phyloP scores from a whole-genome alignment of 192 early-diverging fungal genomes.

The Phycomyces blakesleeanus region DNA sequence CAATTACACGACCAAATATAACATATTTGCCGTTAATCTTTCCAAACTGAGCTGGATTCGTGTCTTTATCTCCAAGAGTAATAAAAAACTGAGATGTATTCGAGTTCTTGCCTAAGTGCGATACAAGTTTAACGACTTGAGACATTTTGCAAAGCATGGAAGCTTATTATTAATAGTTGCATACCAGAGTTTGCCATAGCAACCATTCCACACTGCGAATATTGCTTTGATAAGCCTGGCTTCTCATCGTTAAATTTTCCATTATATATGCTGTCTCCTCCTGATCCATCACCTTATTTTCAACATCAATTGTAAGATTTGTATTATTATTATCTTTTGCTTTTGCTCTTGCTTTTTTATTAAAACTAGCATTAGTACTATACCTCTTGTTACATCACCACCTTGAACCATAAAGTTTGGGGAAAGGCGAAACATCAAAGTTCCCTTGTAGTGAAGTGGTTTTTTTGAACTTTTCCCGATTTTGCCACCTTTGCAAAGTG shows the following conservation, averaged over 20 bases:
- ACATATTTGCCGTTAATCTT: constrained; percentile 60
- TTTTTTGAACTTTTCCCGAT: constrained; percentile 38
- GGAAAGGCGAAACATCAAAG: constrained; percentile 32
- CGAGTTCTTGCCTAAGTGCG: constrained; percentile 40
- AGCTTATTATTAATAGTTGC: too few species aligned
- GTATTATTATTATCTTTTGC: too few species aligned
- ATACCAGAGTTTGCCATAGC: constrained; percentile 62
- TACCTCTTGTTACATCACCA: constrained; percentile 41
- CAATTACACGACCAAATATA: constrained; percentile 59
- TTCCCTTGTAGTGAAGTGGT: constrained; percentile 27
- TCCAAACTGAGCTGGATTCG: constrained; percentile 20
- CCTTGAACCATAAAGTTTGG: constrained; percentile 38
- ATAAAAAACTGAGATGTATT: constrained; percentile 63
- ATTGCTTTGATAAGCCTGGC: constrained; percentile 27
- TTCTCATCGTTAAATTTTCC: constrained; percentile 59
- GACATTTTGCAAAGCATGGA: too few species aligned
- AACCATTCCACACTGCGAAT: constrained; percentile 19
- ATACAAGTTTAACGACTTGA: not conserved
- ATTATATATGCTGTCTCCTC: constrained; percentile 58
- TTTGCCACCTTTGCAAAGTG: constrained; percentile 30
- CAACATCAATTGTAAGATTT: too few species aligned
- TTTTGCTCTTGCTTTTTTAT: too few species aligned
- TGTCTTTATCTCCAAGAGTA: constrained; percentile 28
- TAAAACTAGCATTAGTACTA: too few species aligned
- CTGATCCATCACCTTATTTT: constrained; percentile 44